Evolutionary conservation across 257 asterid genomes (phyloP), one percentile per base, ranked within the genome.

Genomic region (Forsythia suspensa): DNA sequence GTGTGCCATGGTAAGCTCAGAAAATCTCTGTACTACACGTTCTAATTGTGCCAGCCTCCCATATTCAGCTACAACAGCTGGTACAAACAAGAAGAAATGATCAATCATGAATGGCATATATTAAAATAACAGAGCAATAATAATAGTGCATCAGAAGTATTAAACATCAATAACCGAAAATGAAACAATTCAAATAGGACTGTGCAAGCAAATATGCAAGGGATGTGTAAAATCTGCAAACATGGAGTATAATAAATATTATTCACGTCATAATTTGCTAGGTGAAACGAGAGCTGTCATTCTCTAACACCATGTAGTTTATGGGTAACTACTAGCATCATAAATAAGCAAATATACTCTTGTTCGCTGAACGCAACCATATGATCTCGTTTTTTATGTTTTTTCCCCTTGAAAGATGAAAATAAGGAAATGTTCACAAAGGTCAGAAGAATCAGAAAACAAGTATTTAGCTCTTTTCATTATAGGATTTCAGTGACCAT

Each of bases 1-100:
- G 75, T 90, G 98, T 72, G 97, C 97, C 98, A 94, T 89, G 80
- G 92, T 90, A 77, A 92, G 85, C 89, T 92, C 94, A 18, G 90
- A 74, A 82, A 94, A 94, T 76, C 87, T 81, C 80, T 74, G 85
- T 8, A 79, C 83, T 0, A 92, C 91, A 72, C 85, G 92, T 4
- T 88, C 88, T 18, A 93, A 24, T 57, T 85, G 81, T 80, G 81
- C 84, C 88, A 93, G 89, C 90, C 98, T 90, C 86, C 97, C 99
- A 76, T 70, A 71, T 78, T 90, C 92, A 71, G 99, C 97, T 70
- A 87, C 81, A 76, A 95, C 77, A 80, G 82, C 99, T 93, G 81
- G 77, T 77, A 61, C 78, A 82, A 75, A 63, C 21, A 71, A 77
- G 48, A 79, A 21, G n/a, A 73, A 66, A 74, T 21, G 6, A 24